Evolutionary conservation across 306 rosid species (phyloP), one percentile per base, ranked within the genome.

Genomic region (Trifolium repens): DNA sequence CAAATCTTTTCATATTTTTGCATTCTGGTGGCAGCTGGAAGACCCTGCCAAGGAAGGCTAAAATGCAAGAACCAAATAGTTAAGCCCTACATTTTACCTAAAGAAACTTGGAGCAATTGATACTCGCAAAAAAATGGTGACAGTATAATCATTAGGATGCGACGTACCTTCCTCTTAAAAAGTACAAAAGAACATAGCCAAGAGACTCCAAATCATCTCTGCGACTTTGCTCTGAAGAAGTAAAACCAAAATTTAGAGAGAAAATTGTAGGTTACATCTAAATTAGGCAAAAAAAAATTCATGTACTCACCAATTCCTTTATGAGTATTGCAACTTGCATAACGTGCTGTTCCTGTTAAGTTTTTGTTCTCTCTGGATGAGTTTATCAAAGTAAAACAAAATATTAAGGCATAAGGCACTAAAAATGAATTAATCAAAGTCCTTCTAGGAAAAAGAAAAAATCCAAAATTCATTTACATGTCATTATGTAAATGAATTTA

Each of bases 31-130:
- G 84, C 87, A 67, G 91, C 92, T 77, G 85, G 85, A n/a, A 91
- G 83, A 70, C 94, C 97, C 81, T 91, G 97, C 97, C 94, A 91
- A 67, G 97, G 97, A 88, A 91, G 97, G 84, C 97, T 91, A 81
- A 72, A 65, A 70, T 49, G 59, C 7, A 69, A 69, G 64, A 59
- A 80, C 17, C 60, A 78, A 69, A 59, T 26, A 37, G 67, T 85
- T 53, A 67, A 59, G 39, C 15, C 42, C 3, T 64, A 72, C 22
- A 39, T 62, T 62, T 57, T 52, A 63, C 59, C 17, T 40, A 9
- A 9, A 15, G 40, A 46, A 50, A 64, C n/a, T 52, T 17, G 47
- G 12, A 16, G 5, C 39, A 44, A 46, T 17, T 42, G 34, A 17
- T 27, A 68, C 8, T 59, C 42, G 9, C 12, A 22, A 67, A 19